Evolutionary conservation across 1,284 basidiomycete genomes (phyloP).

Genomic region (Fomitopsis pinicola): DNA sequence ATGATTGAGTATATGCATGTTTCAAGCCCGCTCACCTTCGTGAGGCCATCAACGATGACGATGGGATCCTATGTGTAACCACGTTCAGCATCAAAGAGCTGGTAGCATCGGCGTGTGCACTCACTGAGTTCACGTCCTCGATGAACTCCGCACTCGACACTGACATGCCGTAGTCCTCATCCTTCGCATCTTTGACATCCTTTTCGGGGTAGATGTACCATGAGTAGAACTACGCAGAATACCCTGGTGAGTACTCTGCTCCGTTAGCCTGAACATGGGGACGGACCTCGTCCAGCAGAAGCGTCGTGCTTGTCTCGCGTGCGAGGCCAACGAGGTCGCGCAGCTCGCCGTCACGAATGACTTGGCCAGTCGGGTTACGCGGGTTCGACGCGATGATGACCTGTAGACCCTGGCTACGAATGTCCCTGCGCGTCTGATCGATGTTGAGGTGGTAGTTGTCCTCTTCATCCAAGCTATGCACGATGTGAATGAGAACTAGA

Average conservation of each 20-base stretch:
- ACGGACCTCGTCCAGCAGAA: slow-evolving; percentile 83
- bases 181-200: slow-evolving; percentile 33
- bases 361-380: slow-evolving; percentile 88
- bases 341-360: slow-evolving; percentile 72
- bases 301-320: slow-evolving; percentile 65
- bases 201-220: slow-evolving; percentile 89
- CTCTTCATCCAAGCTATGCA: slow-evolving; percentile 51
- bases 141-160: slow-evolving; percentile 83
- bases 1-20: neutral
- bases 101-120: slow-evolving; percentile 9
- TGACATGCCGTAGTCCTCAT: slow-evolving; percentile 64
- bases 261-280: neutral
- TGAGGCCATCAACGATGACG: slow-evolving; percentile 88
- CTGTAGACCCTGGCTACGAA: slow-evolving; percentile 74
- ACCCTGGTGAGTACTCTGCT: neutral
- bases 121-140: slow-evolving; percentile 77
- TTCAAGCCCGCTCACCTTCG: slow-evolving; percentile 56
- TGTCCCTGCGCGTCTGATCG: slow-evolving; percentile 71
- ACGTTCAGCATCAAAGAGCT: neutral
- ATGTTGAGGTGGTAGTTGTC: slow-evolving; percentile 72
- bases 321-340: slow-evolving; percentile 74
- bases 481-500: neutral
- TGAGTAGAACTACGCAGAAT: slow-evolving; percentile 69
- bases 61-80: slow-evolving; percentile 55
- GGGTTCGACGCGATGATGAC: slow-evolving; percentile 90